Conservation (phyloP, 2,329 filamentous ascomycete genomes). For the Sordariomycetes sp. region DNA sequence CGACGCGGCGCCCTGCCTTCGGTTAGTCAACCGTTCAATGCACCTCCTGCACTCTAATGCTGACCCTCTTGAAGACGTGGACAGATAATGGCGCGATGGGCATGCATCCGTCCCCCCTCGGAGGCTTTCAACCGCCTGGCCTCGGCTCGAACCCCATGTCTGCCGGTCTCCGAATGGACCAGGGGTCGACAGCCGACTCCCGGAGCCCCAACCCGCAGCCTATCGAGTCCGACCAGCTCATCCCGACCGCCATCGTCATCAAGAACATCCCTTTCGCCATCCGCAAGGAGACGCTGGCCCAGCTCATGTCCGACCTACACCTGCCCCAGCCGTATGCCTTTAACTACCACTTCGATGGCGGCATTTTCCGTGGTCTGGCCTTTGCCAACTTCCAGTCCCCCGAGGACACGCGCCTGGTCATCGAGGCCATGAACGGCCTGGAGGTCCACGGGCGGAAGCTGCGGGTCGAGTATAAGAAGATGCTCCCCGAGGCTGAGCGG, state of each 20-base stretch:
- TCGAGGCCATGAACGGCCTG: slow-evolving; percentile 89
- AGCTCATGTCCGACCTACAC: slow-evolving; percentile 88
- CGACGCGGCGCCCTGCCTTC: slow-evolving; percentile 57
- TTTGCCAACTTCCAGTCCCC: slow-evolving; percentile 98
- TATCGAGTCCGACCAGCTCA: slow-evolving; percentile 69
- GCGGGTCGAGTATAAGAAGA: slow-evolving; percentile 98
- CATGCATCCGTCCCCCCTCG: slow-evolving; percentile 25
- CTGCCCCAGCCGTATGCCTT: slow-evolving; percentile 95
- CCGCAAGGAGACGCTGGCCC: slow-evolving; percentile 89
- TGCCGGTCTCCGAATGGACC: slow-evolving; percentile 31
- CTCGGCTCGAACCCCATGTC: slow-evolving; percentile 24
- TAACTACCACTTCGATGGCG: slow-evolving; percentile 99
- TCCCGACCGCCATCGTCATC: slow-evolving; percentile 96
- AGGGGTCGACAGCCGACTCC: slow-evolving; percentile 7
- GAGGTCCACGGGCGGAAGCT: slow-evolving; percentile 91
- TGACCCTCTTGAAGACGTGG: slow-evolving; percentile 30
- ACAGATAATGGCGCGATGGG: slow-evolving; percentile 30
- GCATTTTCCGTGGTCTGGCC: slow-evolving; percentile 87
- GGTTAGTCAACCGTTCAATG: slow-evolving; percentile 39
- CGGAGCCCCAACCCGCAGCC: slow-evolving; percentile 28
- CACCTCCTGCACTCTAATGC: slow-evolving; percentile 4
- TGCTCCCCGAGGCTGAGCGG: slow-evolving; percentile 88
- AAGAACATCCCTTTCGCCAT: slow-evolving; percentile 99
- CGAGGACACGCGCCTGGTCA: slow-evolving; percentile 86
- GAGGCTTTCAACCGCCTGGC: slow-evolving; percentile 19